phyloP scores from a whole-genome alignment of 139 green algal species.

The Micromonas pusilla region DNA sequence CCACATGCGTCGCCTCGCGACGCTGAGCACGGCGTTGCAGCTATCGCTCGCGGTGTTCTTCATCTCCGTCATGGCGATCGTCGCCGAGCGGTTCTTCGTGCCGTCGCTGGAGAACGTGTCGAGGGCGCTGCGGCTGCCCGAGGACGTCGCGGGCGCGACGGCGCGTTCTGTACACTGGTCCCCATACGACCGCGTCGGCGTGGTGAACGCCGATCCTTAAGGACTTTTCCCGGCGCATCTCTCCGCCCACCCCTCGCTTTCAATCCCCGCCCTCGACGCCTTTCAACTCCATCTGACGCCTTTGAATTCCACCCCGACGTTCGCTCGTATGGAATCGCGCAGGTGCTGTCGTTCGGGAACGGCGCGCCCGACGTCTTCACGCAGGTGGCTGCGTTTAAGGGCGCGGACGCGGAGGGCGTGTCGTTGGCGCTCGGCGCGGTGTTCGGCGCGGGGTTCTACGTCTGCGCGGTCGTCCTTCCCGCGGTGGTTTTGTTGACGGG shows the following conservation, averaged over 20 bases:
- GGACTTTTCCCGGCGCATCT: no score
- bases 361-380: slow-evolving; percentile 52
- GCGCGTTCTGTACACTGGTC: no score
- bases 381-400: slow-evolving; percentile 38
- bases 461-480: slow-evolving; percentile 35
- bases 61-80: slow-evolving; percentile 46
- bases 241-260: no score
- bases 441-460: not conserved
- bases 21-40: not conserved
- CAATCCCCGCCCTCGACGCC: no score
- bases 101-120: slow-evolving; percentile 35
- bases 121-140: slow-evolving; percentile 33
- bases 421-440: slow-evolving; percentile 12
- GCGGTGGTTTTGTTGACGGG: slow-evolving; percentile 20
- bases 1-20: no score
- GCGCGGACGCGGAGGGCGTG: not conserved
- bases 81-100: slow-evolving; percentile 45
- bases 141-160: slow-evolving; percentile 45
- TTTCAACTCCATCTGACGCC: no score
- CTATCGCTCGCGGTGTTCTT: slow-evolving; percentile 26
- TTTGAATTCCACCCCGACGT: no score
- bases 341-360: slow-evolving; percentile 49
- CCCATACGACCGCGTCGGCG: no score
- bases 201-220: no score
- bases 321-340: no score